Evolutionary conservation across 2,329 filamentous ascomycete species (phyloP).

Genomic region (Botrytis galanthina): DNA sequence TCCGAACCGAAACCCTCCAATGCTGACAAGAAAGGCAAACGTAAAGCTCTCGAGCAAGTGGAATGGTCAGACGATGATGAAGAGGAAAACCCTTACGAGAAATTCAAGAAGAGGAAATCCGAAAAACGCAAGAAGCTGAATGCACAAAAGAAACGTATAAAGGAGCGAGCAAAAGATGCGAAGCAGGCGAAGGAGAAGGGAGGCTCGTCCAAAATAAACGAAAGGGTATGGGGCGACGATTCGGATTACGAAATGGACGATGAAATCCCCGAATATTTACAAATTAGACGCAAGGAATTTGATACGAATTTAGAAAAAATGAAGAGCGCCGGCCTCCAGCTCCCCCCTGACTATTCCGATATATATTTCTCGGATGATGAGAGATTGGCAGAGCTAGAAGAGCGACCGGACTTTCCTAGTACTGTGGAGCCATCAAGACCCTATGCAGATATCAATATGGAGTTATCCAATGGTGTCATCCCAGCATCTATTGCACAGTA

Average conservation of each 20-base stretch:
- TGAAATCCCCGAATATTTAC: conserved; percentile 68
- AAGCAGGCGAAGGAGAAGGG: conserved; percentile 32
- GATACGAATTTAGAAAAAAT: conserved; percentile 59
- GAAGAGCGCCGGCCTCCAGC: conserved; percentile 65
- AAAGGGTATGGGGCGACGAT: conserved; percentile 34
- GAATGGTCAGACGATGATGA: conserved; percentile 50
- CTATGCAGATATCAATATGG: conserved; percentile 73
- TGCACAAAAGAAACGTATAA: conserved; percentile 46
- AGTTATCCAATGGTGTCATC: conserved; percentile 74
- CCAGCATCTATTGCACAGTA: conserved; percentile 90
- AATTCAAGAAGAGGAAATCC: conserved; percentile 60
- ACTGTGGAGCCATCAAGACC: conserved; percentile 62
- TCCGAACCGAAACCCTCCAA: conserved; percentile 29
- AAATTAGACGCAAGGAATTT: conserved; percentile 65
- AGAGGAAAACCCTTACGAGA: conserved; percentile 59
- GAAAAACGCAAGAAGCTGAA: conserved; percentile 52
- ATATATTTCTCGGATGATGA: conserved; percentile 75
- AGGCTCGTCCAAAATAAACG: conserved; percentile 27
- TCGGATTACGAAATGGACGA: conserved; percentile 37
- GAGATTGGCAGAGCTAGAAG: conserved; percentile 56
- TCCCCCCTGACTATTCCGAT: conserved; percentile 75
- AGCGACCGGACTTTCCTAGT: conserved; percentile 66
- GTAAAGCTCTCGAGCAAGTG: conserved; percentile 41
- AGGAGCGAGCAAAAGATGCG: conserved; percentile 46
- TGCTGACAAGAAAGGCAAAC: conserved; percentile 28